phyloP scores from a whole-genome alignment of 768 basidiomycete genomes.

The Pleurotus ostreatus region DNA sequence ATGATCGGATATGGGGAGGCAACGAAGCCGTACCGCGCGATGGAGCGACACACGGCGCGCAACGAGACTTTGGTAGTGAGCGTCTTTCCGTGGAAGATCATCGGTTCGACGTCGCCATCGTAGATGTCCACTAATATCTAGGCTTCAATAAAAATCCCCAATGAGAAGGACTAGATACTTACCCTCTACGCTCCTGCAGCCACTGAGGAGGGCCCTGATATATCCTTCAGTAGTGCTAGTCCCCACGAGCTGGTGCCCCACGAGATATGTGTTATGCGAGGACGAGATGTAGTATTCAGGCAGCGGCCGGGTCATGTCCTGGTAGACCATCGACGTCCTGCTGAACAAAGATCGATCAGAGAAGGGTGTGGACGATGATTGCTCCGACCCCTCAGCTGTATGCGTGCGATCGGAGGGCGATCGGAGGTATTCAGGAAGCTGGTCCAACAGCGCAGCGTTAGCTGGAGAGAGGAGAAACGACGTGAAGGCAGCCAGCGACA shows the following conservation, averaged over 20 bases:
- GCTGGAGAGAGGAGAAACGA: constrained; percentile 79
- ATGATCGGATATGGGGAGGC: constrained; percentile 94
- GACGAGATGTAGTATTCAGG: constrained; percentile 89
- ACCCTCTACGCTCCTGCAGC: constrained; percentile 90
- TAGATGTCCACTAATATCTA: constrained; percentile 76
- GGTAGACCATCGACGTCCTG: constrained; percentile 41
- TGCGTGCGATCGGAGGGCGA: background rate
- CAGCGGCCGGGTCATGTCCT: constrained; percentile 88
- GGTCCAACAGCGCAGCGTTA: constrained; percentile 51
- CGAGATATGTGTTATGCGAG: constrained; percentile 87
- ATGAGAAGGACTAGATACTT: constrained; percentile 22
- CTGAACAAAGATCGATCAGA: constrained; percentile 20
- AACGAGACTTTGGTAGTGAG: constrained; percentile 83
- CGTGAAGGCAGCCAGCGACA: constrained; percentile 48
- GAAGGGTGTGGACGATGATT: too few species aligned
- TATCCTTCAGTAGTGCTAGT: constrained; percentile 82
- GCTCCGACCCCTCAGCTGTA: too few species aligned
- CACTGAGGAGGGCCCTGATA: constrained; percentile 80
- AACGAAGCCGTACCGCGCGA: constrained; percentile 90
- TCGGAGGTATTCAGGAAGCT: constrained; percentile 30
- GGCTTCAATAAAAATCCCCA: too few species aligned
- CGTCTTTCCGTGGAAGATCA: constrained; percentile 92
- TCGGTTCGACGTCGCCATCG: constrained; percentile 81
- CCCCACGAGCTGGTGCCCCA: constrained; percentile 75
- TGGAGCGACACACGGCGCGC: constrained; percentile 80